Evolutionary conservation across 2,329 filamentous ascomycete genomes (phyloP).

Genomic region (Claviceps sp.): DNA sequence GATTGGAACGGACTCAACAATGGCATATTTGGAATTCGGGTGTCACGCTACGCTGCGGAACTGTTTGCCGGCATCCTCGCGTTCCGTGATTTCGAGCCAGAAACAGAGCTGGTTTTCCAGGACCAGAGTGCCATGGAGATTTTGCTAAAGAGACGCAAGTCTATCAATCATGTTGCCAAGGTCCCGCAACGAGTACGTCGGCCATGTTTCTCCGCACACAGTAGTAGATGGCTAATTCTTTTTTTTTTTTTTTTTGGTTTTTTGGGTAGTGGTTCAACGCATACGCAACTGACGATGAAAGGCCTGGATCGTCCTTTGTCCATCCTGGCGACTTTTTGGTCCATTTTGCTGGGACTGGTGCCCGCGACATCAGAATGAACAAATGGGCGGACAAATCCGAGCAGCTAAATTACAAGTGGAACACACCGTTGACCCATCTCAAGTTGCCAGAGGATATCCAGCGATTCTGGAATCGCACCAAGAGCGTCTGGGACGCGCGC

Average conservation of each 20-base stretch:
- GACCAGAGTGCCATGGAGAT: constrained; percentile 12
- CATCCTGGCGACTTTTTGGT: constrained; percentile 9
- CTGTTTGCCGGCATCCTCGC: constrained; percentile 9
- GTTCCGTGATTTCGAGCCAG: constrained; percentile 8
- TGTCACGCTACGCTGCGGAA: constrained; percentile 8
- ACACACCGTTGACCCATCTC: background rate
- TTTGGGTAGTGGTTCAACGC: constrained; percentile 10
- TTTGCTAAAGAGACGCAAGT: constrained; percentile 6
- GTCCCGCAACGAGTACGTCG: constrained; percentile 8
- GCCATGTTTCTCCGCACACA: background rate
- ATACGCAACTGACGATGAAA: constrained; percentile 2
- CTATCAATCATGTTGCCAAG: constrained; percentile 4
- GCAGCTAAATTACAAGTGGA: constrained; percentile 1
- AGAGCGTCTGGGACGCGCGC: background rate
- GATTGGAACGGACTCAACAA: constrained; percentile 5
- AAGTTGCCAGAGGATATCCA: background rate
- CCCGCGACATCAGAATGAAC: background rate
- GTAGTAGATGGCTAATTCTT: background rate
- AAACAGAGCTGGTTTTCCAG: constrained; percentile 5
- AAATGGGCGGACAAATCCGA: constrained; percentile 3
- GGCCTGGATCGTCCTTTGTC: background rate
- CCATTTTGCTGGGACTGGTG: constrained; percentile 8
- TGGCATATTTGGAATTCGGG: constrained; percentile 10
- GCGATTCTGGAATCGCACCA: constrained; percentile 2
- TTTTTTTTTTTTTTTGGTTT: too few species aligned